phyloP scores from a whole-genome alignment of 2,329 filamentous ascomycete species.

The Penicillium sp. region DNA sequence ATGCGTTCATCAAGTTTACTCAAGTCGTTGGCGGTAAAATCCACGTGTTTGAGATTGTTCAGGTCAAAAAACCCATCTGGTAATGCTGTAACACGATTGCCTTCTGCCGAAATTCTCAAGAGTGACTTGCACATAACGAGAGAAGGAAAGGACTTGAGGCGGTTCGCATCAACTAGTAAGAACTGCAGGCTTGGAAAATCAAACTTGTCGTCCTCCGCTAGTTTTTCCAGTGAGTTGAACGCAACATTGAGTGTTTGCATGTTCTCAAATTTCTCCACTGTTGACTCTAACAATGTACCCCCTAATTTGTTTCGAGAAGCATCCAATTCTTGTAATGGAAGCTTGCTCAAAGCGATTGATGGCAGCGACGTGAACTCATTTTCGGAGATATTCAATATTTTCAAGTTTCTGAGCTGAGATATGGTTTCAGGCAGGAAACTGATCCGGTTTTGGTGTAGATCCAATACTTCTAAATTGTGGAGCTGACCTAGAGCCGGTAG shows the following conservation, averaged over 20 bases:
- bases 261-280: constrained; percentile 55
- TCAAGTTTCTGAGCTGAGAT: constrained; percentile 63
- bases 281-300: constrained; percentile 65
- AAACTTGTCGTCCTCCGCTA: constrained; percentile 51
- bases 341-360: constrained; percentile 61
- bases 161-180: constrained; percentile 76
- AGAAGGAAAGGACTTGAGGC: constrained; percentile 68
- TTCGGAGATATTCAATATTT: constrained; percentile 72
- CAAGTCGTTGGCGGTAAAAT: constrained; percentile 84
- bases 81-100: constrained; percentile 74
- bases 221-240: constrained; percentile 63
- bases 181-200: constrained; percentile 67
- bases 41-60: constrained; percentile 66
- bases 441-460: constrained; percentile 77
- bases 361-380: constrained; percentile 72
- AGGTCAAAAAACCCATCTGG: constrained; percentile 71
- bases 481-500: constrained; percentile 62
- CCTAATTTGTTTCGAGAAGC: constrained; percentile 74
- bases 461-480: constrained; percentile 69
- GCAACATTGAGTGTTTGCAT: constrained; percentile 76
- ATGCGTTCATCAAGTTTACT: constrained; percentile 70
- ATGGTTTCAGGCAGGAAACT: constrained; percentile 65
- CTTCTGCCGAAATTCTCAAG: constrained; percentile 69
- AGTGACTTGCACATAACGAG: constrained; percentile 71
- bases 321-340: constrained; percentile 70